Base-by-base conservation (phyloP, 169 alveolate species). In the Eimeria nieschulzi region DNA sequence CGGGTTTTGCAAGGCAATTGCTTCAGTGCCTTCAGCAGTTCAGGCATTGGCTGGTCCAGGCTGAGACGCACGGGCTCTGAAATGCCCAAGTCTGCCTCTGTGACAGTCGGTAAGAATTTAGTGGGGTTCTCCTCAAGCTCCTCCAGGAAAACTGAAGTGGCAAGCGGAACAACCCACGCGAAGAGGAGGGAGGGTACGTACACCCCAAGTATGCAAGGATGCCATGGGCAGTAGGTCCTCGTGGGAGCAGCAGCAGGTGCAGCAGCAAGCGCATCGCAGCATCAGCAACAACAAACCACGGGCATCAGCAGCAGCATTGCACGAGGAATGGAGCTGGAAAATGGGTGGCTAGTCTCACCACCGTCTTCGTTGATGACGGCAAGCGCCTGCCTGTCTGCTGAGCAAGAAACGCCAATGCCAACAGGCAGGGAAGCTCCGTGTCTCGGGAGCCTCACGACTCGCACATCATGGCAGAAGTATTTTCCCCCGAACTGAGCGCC, bases 401-500 rank as follows among this genome's bases (percentile, higher is more conserved):
- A 96, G 92, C 98, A 97, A 13, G 98, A 96, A n/a, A 97, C 98
- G 56, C 98, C 98, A 46, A 97, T 95, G 39, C 97, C 98, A 64
- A 97, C 96, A 5, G 98, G 98, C 61, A 98, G 96, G 7, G 98
- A 96, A 8, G 98, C 98, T 8, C 98, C 97, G 91, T 97, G 98
- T 51, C 98, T 79, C 54, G 98, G 98, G 73, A 97, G 94, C 25
- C 98, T 87, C 68, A 97, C 93, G 39, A 97, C 97, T 46, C 98
- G 94, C 53, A 97, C 98, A 82, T 97, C 98, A 72, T 97, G 98
- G 75, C 97, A 93, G 94, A 96, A 97, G 95, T 97, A 96, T 93
- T 96, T 97, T 54, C 98, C 98, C 5, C 98, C 98, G 80, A 97
- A 97, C 91, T 97, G 98, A 54, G 98, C 98, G 46, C 98, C 98